A percentile compares a stretch with the other conserved stretches of the same genome.
These are phyloP conservation scores for Penstemon davidsonii DNA, from an alignment of 257 asterid genomes.

Conservation along the genomic window DNA sequence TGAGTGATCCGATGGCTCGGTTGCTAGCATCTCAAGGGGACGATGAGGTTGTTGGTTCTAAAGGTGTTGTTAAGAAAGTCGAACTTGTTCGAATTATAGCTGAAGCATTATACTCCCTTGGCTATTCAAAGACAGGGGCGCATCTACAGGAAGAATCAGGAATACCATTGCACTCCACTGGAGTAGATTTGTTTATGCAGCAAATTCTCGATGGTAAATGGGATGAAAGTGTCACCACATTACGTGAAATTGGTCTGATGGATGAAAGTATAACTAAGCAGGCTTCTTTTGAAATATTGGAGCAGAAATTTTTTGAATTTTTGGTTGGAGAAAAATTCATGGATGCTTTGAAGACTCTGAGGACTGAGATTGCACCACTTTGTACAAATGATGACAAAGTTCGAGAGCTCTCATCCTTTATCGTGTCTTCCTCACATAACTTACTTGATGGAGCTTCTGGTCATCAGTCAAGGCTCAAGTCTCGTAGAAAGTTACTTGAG, in stretches of 20 bases:
- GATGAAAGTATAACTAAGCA: constrained; percentile 55
- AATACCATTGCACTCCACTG: constrained; percentile 58
- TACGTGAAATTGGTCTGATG: constrained; percentile 47
- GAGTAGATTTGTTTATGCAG: constrained; percentile 60
- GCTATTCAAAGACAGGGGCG: constrained; percentile 65
- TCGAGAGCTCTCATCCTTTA: constrained; percentile 61
- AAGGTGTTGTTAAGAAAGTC: constrained; percentile 64
- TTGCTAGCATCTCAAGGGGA: constrained; percentile 57
- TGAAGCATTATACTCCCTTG: constrained; percentile 80
- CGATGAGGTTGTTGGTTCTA: constrained; percentile 68
- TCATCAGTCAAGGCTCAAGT: constrained; percentile 39
- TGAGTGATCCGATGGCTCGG: constrained; percentile 64
- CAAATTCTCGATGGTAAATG: constrained; percentile 79
- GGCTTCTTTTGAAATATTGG: constrained; percentile 71
- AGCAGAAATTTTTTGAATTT: constrained; percentile 77
- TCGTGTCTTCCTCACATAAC: constrained; percentile 46
- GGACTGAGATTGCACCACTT: constrained; percentile 71
- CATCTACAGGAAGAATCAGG: constrained; percentile 80
- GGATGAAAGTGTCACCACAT: constrained; percentile 68
- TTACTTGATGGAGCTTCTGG: constrained; percentile 37
- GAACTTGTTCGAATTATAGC: constrained; percentile 75
- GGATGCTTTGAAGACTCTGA: constrained; percentile 83
- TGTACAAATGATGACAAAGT: constrained; percentile 50
- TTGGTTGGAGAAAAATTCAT: constrained; percentile 53
- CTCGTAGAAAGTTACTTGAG: constrained; percentile 58